phyloP scores from a whole-genome alignment of 2,329 filamentous ascomycete genomes.

The Nigrospora osmanthi region DNA sequence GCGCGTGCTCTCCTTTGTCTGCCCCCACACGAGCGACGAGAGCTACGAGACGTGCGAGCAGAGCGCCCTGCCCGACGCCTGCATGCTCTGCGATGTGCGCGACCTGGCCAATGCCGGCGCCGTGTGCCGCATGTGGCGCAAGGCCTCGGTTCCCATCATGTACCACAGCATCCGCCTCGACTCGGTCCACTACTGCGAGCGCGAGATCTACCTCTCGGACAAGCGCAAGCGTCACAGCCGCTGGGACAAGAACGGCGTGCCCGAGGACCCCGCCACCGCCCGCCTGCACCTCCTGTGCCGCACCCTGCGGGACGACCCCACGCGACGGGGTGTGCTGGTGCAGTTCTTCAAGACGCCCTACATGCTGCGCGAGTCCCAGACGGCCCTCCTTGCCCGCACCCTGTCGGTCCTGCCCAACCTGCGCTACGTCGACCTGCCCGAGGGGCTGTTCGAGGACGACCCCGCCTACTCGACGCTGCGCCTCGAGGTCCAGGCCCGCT shows the following conservation, averaged over 20 bases:
- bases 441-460: conserved; percentile 80
- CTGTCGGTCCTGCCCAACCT: conserved; percentile 80
- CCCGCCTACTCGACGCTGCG: conserved; percentile 65
- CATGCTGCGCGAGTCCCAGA: conserved; percentile 85
- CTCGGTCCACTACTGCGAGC: conserved; percentile 86
- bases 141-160: conserved; percentile 44
- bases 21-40: conserved; percentile 72
- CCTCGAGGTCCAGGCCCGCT: conserved; percentile 77
- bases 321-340: conserved; percentile 60
- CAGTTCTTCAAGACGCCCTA: conserved; percentile 83
- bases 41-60: conserved; percentile 78
- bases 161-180: conserved; percentile 90
- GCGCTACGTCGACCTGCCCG: conserved; percentile 82
- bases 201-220: conserved; percentile 74
- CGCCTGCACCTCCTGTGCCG: conserved; percentile 74
- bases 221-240: conserved; percentile 67
- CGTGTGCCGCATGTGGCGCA: conserved; percentile 66
- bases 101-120: conserved; percentile 75
- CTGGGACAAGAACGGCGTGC: conserved; percentile 69
- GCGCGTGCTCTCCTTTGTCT: conserved; percentile 74
- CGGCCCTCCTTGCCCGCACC: conserved; percentile 75
- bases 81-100: conserved; percentile 89
- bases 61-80: conserved; percentile 68
- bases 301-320: conserved; percentile 71
- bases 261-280: conserved; percentile 69